Base-by-base conservation (phyloP, 2,329 filamentous ascomycete species). In the Colletotrichum echinochloae region DNA sequence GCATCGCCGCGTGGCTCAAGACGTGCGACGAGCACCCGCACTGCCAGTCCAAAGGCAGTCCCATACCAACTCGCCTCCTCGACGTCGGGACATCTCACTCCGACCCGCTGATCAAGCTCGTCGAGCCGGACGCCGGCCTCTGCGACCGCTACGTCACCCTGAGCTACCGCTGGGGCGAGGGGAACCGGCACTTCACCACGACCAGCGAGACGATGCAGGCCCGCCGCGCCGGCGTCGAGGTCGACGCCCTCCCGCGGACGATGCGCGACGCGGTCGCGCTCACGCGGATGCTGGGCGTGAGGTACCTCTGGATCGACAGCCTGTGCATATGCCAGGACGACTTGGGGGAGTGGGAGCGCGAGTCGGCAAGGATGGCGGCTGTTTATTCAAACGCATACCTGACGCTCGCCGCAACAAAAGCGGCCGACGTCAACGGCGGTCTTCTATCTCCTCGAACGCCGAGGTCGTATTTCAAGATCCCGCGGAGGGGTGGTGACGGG, bases 301-400 rank as follows among this genome's bases (percentile, higher is more conserved):
- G 56, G 7, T 79, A 77, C 59, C 60, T 80, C 1, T 80, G 78
- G 78, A 74, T 80, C 39, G 77, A 80, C 60, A 71, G 76, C 8
- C 68, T 80, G 16, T 79, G 77, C 64, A 80, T 80, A 41, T 60
- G 78, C 26, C 78, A 80, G 67, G 73, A 77, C 49, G 65, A 60
- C 39, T 6, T 49, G 3, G 62, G 69, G 28, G 78, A 80, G 59
- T 78, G 75, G 76, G 56, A 64, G 14, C 35, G 52, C 1, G 72
- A 79, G 61, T 63, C 74, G 2, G 63, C 54, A 20, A 56, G 62
- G 35, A 79, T 80, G 77, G 69, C 57, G 3, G 52, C 71, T 6
- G 73, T 80, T 1, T 80, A 79, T 60, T 73, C 74, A 11, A 71
- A 73, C 0, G 73, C 77, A 0, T 74, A 76, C 2, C 23, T 79